These are phyloP conservation scores for Phaeoacremonium minimum DNA, from an alignment of 2,329 filamentous ascomycete species.

Conservation along the genomic window DNA sequence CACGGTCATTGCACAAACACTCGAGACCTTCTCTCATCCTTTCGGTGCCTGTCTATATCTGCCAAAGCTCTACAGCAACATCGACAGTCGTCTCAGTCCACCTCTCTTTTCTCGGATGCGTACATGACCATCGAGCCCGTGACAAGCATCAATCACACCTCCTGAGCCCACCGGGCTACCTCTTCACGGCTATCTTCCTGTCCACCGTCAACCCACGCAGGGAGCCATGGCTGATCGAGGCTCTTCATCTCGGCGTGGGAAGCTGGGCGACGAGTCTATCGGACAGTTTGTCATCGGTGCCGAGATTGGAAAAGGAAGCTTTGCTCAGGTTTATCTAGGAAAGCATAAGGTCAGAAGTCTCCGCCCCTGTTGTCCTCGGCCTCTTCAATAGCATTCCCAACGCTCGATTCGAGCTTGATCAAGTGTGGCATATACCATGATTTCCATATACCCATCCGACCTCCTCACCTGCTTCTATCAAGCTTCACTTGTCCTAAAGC, in stretches of 20 bases:
- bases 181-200: conserved; percentile 16
- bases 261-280: conserved; percentile 36
- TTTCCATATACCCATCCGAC: no score
- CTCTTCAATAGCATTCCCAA: no score
- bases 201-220: conserved; percentile 15
- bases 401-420: no score
- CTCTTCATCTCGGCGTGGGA: conserved; percentile 16
- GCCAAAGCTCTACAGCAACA: no score
- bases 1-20: no score
- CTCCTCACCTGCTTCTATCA: no score
- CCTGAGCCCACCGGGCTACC: conserved; percentile 23
- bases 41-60: no score
- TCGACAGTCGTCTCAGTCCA: no score
- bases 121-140: conserved; percentile 24
- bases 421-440: no score
- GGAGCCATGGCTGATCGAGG: conserved; percentile 21
- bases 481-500: not conserved
- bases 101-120: conserved; percentile 12
- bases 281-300: conserved; percentile 79
- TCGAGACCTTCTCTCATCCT: no score
- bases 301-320: conserved; percentile 96
- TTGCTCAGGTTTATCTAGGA: conserved; percentile 90
- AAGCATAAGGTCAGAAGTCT: conserved; percentile 69
- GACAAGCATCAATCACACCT: conserved; percentile 17
- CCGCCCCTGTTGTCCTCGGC: conserved; percentile 5